Base-by-base conservation (phyloP, 176 grass and related monocot genomes). In the Ensete glaucum region DNA sequence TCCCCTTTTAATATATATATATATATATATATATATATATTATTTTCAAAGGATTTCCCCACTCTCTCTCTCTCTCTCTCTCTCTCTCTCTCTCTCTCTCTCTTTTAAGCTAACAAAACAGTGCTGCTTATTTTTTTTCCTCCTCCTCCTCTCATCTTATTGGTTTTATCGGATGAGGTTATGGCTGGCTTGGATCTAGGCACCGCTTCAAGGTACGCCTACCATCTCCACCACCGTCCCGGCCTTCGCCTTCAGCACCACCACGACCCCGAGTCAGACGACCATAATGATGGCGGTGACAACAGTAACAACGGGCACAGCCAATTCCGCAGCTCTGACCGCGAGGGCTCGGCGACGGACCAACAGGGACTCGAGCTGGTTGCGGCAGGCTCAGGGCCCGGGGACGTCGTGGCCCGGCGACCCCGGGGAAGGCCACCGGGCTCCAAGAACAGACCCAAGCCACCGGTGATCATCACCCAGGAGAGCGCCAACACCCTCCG, bases 401-500 rank as follows among this genome's bases (percentile, higher is more conserved):
- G 81, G 3, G 90, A 91, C 10, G 9, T 81, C 62, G 85, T 78
- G 9, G 80, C 72, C 9, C 86, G 95, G 62, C 84, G 95, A 9
- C 95, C 95, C 0, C 90, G 95, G 16, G 90, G 95, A 0, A 83
- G 95, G 25, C 95, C 95, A 0, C 75, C 90, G 15, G 95, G 95
- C 0, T 99, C 95, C 0, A 99, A 94, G 78, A 99, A 99, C 62
- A 99, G 91, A 77, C 95, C 95, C 2, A 99, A 94, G 80, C 95
- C 95, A 10, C 95, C 95, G 0, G 95, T 99, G 77, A 99, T 99
- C 85, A 99, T 99, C 80, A 99, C 95, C 27, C 84, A 90, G 51
- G 95, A 99, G 88, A 99, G 95, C 77, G 95, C 95, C 48, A 99
- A 99, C 86, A 91, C 90, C 17, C 86, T 98, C 70, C 90, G 95